Evolutionary conservation across 1,139 yeast species (phyloP).

Genomic region (Schwanniomyces etchellsii): DNA sequence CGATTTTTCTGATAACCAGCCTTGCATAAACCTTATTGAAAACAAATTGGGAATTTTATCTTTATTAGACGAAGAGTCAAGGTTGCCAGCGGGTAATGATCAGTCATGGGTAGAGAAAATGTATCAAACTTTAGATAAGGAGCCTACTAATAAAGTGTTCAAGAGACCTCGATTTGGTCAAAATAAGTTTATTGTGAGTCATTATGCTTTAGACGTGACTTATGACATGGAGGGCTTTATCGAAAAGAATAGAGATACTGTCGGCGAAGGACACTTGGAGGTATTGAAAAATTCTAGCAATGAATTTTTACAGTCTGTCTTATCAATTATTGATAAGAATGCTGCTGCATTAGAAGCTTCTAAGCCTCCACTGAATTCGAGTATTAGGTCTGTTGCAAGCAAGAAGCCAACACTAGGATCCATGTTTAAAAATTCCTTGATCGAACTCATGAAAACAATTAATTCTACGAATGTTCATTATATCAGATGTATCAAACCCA

Average conservation of each 20-base stretch:
- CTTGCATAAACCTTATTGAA: constrained; percentile 92
- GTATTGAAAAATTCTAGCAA: constrained; percentile 70
- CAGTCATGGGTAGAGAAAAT: constrained; percentile 89
- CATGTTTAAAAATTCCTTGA: constrained; percentile 86
- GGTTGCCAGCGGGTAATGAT: constrained; percentile 92
- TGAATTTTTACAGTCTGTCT: constrained; percentile 55
- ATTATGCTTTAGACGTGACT: constrained; percentile 90
- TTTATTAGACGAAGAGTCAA: constrained; percentile 88
- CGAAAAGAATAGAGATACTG: constrained; percentile 96
- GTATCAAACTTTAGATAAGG: constrained; percentile 78
- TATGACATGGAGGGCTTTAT: constrained; percentile 93
- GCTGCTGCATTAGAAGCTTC: constrained; percentile 51
- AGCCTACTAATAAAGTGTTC: constrained; percentile 74
- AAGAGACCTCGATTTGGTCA: constrained; percentile 94
- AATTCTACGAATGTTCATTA: constrained; percentile 94
- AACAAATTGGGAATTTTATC: constrained; percentile 83
- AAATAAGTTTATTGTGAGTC: constrained; percentile 83
- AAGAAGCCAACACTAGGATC: constrained; percentile 94
- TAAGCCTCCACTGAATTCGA: constrained; percentile 32
- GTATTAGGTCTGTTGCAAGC: constrained; percentile 31
- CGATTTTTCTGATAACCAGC: constrained; percentile 95
- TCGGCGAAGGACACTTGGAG: constrained; percentile 91
- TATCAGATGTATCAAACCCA: constrained; percentile 96
- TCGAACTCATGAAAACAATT: constrained; percentile 89
- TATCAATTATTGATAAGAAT: constrained; percentile 60